Evolutionary conservation across 2,329 filamentous ascomycete species (phyloP).

Genomic region (Sodiomyces alkalinus): DNA sequence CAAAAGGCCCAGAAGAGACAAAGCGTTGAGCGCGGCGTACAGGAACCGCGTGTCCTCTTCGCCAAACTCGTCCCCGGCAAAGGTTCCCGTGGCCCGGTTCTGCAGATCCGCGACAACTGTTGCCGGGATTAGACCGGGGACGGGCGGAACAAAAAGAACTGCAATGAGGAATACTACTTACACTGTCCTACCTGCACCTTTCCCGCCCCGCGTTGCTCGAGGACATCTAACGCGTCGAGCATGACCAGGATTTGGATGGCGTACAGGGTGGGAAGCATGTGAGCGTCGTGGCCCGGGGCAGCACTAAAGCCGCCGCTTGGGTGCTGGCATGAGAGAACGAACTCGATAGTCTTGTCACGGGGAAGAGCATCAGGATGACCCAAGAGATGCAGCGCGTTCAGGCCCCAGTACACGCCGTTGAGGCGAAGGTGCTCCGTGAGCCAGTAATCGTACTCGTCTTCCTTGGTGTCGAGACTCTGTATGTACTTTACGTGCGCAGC

Average conservation of each 20-base stretch:
- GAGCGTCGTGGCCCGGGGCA: conserved; percentile 84
- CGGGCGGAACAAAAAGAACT: neutral
- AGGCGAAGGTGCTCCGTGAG: conserved; percentile 91
- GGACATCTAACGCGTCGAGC: conserved; percentile 68
- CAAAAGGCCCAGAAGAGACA: conserved; percentile 68
- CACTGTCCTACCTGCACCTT: conserved; percentile 64
- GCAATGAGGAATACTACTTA: conserved; percentile 37
- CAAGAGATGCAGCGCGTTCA: conserved; percentile 77
- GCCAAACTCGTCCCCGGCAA: conserved; percentile 91
- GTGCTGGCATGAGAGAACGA: conserved; percentile 89
- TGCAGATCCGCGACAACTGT: conserved; percentile 70
- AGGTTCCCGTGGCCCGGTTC: conserved; percentile 67
- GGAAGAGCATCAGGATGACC: conserved; percentile 69
- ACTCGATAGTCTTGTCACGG: conserved; percentile 67
- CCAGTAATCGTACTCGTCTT: conserved; percentile 95
- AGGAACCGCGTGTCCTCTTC: conserved; percentile 92
- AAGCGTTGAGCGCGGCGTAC: conserved; percentile 75
- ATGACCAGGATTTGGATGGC: conserved; percentile 86
- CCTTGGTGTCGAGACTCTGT: conserved; percentile 77
- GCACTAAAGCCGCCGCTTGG: conserved; percentile 84
- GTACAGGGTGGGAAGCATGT: conserved; percentile 92
- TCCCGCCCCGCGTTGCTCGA: conserved; percentile 57
- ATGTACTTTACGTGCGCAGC: conserved; percentile 77
- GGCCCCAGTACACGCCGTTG: conserved; percentile 92
- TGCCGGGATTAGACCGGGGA: conserved; percentile 6